Evolutionary conservation across 331 rosid species (phyloP), one percentile per base, ranked within the genome.

Genomic region (Spiraea crenata): DNA sequence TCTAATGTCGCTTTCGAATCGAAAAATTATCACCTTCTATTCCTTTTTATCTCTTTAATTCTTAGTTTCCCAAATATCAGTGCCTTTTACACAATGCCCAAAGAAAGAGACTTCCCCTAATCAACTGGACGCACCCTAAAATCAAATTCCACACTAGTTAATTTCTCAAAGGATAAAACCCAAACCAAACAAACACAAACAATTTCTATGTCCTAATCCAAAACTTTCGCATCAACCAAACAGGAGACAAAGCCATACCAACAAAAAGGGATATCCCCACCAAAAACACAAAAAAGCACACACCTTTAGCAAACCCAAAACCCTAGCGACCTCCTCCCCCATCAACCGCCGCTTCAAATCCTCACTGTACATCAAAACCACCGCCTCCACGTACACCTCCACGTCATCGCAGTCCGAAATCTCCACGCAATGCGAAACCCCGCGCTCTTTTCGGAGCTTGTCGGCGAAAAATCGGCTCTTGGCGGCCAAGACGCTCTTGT

Each of bases 361-460:
- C 46, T 84, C 88, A 52, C 52, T 72, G 51, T 92, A 89, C 98
- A 92, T 92, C 88, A 92, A 83, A 51, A 92, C 89, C 56, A 92
- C 91, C 57, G 88, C 82, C 60, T 92, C 98, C 45, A 89, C 92
- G 41, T 92, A 89, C 10, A 85, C 90, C 44, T 92, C 88, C 38
- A 92, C 92, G 45, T 92, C 95, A 55, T 92, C 96, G 67, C 98
- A 92, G 57, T 92, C 98, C 25, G 96, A 89, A 75, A 92, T 89
- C 87, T 92, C 98, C 52, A 89, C 96, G 5, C 88, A 80, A 73
- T 89, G 95, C 2, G 84, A 69, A 11, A 86, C 56, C 16, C 79
- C 88, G 16, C 74, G 61, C 0, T 82, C 90, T 20, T 84, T 67
- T 7, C 57, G 75, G 57, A 92, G 85, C 82, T 87, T 89, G 56